These are phyloP conservation scores for Lablab purpureus DNA, from an alignment of 306 rosid species.

Conservation along the genomic window DNA sequence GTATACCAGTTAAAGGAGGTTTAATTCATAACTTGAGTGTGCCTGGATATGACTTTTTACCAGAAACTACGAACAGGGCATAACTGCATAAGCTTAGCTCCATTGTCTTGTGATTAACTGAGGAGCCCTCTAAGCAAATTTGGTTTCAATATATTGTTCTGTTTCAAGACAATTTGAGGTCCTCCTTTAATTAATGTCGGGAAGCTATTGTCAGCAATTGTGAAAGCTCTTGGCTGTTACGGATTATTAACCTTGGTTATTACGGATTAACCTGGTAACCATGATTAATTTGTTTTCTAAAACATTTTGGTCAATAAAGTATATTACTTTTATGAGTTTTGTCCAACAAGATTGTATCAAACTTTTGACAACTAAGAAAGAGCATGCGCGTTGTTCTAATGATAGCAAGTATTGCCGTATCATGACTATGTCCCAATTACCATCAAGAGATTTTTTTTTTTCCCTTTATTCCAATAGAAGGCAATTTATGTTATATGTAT, in stretches of 20 bases:
- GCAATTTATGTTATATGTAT: neutral
- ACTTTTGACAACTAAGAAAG: neutral
- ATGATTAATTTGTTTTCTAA: conserved; percentile 15
- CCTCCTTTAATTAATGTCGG: neutral
- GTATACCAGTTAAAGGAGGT: conserved; percentile 2
- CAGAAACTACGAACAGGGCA: neutral
- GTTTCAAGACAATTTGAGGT: conserved; percentile 35
- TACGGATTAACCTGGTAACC: neutral
- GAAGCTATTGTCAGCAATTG: conserved; percentile 13
- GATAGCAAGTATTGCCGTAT: neutral
- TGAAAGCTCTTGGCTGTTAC: neutral
- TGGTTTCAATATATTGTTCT: conserved; percentile 8
- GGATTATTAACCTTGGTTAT: neutral
- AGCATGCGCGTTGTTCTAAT: neutral
- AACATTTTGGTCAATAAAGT: neutral
- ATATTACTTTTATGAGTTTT: neutral
- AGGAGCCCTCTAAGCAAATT: neutral
- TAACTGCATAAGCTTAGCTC: neutral
- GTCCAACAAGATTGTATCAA: neutral
- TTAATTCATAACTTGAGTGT: conserved; percentile 3
- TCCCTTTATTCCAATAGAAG: neutral
- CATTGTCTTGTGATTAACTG: neutral
- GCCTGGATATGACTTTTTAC: conserved; percentile 25
- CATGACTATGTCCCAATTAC: neutral
- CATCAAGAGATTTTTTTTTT: neutral